These are phyloP conservation scores for Tympanopsis confertula DNA, from an alignment of 2,329 filamentous ascomycete species.

Conservation along the genomic window DNA sequence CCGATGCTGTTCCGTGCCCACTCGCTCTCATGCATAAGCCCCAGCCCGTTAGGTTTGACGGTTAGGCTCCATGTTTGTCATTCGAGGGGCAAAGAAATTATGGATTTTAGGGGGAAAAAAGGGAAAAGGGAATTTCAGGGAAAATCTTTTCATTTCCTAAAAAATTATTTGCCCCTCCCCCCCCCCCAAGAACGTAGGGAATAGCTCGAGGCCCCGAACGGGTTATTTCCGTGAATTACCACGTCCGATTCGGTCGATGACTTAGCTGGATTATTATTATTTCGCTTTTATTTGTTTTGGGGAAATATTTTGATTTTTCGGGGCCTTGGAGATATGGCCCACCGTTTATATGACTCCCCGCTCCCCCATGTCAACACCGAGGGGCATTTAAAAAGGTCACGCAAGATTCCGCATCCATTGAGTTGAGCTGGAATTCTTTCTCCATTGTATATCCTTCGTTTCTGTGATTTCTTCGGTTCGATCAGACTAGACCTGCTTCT, in stretches of 20 bases:
- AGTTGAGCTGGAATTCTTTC: neutral
- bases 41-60: neutral
- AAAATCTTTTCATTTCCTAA: no score
- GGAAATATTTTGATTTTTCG: no score
- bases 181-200: no score
- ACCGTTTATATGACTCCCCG: conserved; percentile 1
- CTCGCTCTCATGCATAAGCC: neutral
- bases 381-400: neutral
- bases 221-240: no score
- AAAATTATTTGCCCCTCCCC: no score
- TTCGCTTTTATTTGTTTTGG: no score
- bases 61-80: conserved; percentile 1
- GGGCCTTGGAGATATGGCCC: neutral
- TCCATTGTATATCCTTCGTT: neutral
- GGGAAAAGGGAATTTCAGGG: neutral
- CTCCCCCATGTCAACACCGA: neutral
- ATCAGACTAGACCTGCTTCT: no score
- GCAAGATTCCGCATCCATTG: neutral
- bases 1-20: neutral
- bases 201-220: no score
- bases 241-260: no score
- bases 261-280: no score
- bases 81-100: neutral
- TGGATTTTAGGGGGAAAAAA: neutral
- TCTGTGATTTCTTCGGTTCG: no score